A percentile compares a stretch with the other conserved stretches of the same genome.
These are phyloP conservation scores for Mycena maculata DNA, from an alignment of 768 basidiomycete genomes.

Conservation along the genomic window DNA sequence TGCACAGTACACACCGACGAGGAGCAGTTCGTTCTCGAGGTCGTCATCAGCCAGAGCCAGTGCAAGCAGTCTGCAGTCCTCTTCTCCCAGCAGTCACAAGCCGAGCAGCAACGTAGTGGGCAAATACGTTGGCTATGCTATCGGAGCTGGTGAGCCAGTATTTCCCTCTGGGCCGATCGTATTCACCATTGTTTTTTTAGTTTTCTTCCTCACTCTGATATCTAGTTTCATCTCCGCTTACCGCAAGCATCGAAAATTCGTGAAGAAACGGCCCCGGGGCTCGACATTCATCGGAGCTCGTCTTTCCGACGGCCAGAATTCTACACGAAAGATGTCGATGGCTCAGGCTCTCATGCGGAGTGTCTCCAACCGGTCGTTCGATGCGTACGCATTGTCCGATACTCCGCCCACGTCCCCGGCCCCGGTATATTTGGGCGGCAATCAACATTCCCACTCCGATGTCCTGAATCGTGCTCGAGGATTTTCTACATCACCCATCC, in stretches of 20 bases:
- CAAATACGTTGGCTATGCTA: constrained; percentile 32
- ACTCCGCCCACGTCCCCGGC: constrained; percentile 26
- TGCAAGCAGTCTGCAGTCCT: constrained; percentile 18
- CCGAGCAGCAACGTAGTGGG: constrained; percentile 27
- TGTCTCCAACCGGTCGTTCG: constrained; percentile 33
- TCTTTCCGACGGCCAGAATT: constrained; percentile 26
- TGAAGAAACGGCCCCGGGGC: constrained; percentile 30
- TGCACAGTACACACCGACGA: constrained; percentile 1
- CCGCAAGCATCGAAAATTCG: constrained; percentile 33
- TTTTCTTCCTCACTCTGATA: constrained; percentile 33
- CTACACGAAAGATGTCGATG: constrained; percentile 29
- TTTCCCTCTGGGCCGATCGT: not conserved
- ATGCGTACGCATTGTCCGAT: constrained; percentile 30
- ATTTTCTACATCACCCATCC: constrained; percentile 6
- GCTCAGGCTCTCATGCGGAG: constrained; percentile 32
- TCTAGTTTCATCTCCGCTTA: constrained; percentile 35
- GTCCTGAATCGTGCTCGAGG: constrained; percentile 15
- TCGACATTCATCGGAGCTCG: constrained; percentile 28
- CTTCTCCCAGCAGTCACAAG: constrained; percentile 20
- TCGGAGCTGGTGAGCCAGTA: constrained; percentile 29
- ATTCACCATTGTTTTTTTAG: not conserved
- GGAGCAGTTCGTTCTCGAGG: constrained; percentile 21
- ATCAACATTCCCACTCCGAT: constrained; percentile 11
- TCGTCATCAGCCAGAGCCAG: constrained; percentile 19
- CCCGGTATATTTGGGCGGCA: constrained; percentile 20